These are phyloP conservation scores for Diplocarpon mali DNA, from an alignment of 2,329 filamentous ascomycete genomes.

Conservation along the genomic window DNA sequence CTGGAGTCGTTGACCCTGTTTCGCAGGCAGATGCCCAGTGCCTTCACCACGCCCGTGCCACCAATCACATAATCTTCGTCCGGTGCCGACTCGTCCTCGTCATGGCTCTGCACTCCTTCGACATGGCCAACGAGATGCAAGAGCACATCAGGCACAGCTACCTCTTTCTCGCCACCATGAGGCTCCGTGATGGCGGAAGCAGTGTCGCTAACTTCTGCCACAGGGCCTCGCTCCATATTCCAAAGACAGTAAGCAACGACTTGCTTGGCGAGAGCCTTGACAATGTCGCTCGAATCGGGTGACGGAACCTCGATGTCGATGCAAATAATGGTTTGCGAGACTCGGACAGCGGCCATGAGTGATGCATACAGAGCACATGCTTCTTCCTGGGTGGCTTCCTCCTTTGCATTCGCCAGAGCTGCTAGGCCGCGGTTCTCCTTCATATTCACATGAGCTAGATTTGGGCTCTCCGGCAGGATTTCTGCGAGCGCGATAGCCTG, in stretches of 20 bases:
- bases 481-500: constrained; percentile 88
- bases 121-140: constrained; percentile 72
- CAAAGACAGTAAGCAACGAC: constrained; percentile 89
- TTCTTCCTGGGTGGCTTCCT: constrained; percentile 77
- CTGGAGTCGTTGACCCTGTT: constrained; percentile 61
- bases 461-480: constrained; percentile 71
- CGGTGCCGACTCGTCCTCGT: constrained; percentile 58
- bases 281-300: constrained; percentile 72
- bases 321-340: constrained; percentile 75
- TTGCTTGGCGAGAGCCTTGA: constrained; percentile 85
- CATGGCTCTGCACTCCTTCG: constrained; percentile 39
- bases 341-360: constrained; percentile 73
- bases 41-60: constrained; percentile 90
- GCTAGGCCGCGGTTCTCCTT: constrained; percentile 68
- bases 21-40: constrained; percentile 78
- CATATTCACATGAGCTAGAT: constrained; percentile 76
- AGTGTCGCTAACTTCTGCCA: constrained; percentile 46
- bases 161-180: constrained; percentile 36
- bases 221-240: constrained; percentile 74
- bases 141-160: constrained; percentile 70
- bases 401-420: constrained; percentile 61
- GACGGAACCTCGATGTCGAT: constrained; percentile 85
- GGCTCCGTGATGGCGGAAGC: constrained; percentile 27
- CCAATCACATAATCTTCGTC: constrained; percentile 95
- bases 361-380: constrained; percentile 90